Evolutionary conservation across 495 filamentous ascomycete genomes (phyloP).

Genomic region (Aspergillus conjunctus): DNA sequence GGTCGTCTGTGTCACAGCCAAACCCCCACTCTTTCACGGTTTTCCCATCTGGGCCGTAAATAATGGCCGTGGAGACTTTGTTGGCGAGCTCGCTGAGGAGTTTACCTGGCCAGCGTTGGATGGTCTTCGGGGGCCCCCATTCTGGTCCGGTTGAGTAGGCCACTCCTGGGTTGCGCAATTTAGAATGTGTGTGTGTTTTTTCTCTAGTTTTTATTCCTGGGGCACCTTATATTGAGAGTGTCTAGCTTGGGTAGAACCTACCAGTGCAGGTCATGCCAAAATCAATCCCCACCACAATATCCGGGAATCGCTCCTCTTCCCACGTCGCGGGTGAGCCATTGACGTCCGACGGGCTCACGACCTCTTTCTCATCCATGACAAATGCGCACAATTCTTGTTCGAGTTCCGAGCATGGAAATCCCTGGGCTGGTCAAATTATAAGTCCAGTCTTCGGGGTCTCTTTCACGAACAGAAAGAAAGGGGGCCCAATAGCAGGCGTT

Average conservation of each 20-base stretch:
- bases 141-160: constrained; percentile 51
- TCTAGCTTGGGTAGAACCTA: constrained; percentile 24
- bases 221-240: neutral
- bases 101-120: constrained; percentile 64
- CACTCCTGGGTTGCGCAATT: constrained; percentile 43
- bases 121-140: constrained; percentile 52
- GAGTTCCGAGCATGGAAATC: no score
- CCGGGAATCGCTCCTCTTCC: constrained; percentile 35
- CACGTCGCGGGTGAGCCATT: constrained; percentile 15
- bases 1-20: constrained; percentile 50
- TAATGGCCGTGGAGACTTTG: constrained; percentile 61
- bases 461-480: no score
- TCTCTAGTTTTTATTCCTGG: neutral
- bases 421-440: no score
- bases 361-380: constrained; percentile 29
- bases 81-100: constrained; percentile 53
- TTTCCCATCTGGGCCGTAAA: constrained; percentile 47
- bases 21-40: constrained; percentile 59
- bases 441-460: no score
- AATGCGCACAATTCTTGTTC: no score
- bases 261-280: constrained; percentile 65
- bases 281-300: constrained; percentile 62
- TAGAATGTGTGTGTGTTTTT: neutral
- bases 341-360: constrained; percentile 9
- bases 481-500: no score